A percentile compares a stretch with the other conserved stretches of the same genome.
phyloP scores from a whole-genome alignment of 495 filamentous ascomycete genomes.

The Bathelium albidoporum region DNA sequence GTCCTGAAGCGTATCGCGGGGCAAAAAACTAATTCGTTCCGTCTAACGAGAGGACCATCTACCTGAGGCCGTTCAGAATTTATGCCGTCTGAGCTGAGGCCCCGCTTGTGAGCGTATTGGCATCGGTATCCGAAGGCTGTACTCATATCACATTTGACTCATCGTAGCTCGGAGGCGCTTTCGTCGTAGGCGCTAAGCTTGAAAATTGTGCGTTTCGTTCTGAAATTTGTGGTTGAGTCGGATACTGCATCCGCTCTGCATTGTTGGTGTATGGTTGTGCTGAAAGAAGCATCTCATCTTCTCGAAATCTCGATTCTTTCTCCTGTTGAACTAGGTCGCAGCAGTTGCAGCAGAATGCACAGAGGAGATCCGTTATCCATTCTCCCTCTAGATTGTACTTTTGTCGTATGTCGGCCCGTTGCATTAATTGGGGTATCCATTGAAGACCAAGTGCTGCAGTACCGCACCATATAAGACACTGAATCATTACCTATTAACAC shows the following conservation, averaged over 20 bases:
- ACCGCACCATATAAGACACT: not conserved
- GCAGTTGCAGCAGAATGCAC: not conserved
- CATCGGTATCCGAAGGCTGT: too few relatives aligned
- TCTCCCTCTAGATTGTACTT: not conserved
- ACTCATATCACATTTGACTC: not conserved
- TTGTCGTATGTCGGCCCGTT: not conserved
- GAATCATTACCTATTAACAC: not conserved
- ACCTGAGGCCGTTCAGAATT: too few relatives aligned
- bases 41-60: too few relatives aligned
- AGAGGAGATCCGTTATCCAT: not conserved
- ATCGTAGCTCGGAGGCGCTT: not conserved
- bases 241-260: not conserved
- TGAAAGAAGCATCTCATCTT: not conserved
- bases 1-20: too few relatives aligned
- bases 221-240: not conserved
- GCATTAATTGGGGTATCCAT: constrained; percentile 4
- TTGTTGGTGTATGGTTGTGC: not conserved
- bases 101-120: too few relatives aligned
- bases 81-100: too few relatives aligned
- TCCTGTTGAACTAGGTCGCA: not conserved
- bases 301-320: not conserved
- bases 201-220: too few relatives aligned
- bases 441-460: not conserved
- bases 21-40: too few relatives aligned
- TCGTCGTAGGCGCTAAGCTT: not conserved